phyloP scores from a whole-genome alignment of 192 early-diverging fungal species.

The Radiomyces spectabilis region DNA sequence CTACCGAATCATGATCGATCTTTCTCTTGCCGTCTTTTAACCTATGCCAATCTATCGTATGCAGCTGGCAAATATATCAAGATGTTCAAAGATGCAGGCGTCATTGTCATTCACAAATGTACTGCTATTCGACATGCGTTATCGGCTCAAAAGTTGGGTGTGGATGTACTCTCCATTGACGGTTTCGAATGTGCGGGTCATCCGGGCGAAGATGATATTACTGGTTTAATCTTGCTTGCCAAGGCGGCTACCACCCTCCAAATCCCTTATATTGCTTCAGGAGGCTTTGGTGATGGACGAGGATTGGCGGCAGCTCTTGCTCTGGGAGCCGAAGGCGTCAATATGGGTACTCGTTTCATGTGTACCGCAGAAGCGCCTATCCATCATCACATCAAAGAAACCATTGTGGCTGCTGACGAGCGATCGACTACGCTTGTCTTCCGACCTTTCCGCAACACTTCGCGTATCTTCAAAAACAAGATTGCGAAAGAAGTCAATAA shows the following conservation, averaged over 20 bases:
- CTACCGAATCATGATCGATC: background rate
- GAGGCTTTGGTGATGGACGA: constrained; percentile 70
- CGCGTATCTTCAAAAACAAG: constrained; percentile 67
- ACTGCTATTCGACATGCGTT: constrained; percentile 70
- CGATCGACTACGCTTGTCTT: constrained; percentile 63
- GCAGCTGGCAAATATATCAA: constrained; percentile 60
- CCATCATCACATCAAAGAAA: constrained; percentile 68
- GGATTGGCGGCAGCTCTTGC: constrained; percentile 62
- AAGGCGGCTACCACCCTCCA: constrained; percentile 58
- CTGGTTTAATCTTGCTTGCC: constrained; percentile 63
- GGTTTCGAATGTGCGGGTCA: constrained; percentile 84
- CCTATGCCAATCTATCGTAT: background rate
- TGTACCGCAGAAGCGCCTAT: constrained; percentile 67
- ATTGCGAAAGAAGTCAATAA: constrained; percentile 61
- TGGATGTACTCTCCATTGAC: constrained; percentile 70
- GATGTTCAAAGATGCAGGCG: constrained; percentile 63
- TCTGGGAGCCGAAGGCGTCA: constrained; percentile 54
- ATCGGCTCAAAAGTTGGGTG: constrained; percentile 52
- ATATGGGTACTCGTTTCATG: constrained; percentile 88
- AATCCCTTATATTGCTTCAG: constrained; percentile 72
- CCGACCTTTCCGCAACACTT: constrained; percentile 69
- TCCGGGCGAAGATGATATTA: constrained; percentile 77
- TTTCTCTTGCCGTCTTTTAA: constrained; percentile 7
- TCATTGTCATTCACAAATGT: constrained; percentile 76
- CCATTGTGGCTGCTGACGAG: constrained; percentile 62